phyloP scores from a whole-genome alignment of 2,329 filamentous ascomycete genomes.

The Zasmidium citrigriseum region DNA sequence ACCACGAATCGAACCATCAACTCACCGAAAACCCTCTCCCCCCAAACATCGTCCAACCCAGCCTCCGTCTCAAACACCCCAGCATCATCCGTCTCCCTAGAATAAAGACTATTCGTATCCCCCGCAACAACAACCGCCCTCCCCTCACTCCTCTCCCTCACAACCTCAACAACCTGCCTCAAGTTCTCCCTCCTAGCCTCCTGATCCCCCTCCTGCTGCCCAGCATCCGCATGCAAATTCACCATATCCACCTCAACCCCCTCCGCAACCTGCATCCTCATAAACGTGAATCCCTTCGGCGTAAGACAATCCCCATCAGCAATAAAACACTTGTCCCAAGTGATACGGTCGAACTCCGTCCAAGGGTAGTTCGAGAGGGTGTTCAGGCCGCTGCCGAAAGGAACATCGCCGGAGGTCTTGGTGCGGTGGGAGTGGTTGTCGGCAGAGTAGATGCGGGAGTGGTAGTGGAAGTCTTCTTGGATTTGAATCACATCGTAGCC shows the following conservation, averaged over 20 bases:
- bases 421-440: constrained; percentile 63
- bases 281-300: constrained; percentile 69
- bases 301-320: constrained; percentile 64
- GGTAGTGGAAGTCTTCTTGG: constrained; percentile 71
- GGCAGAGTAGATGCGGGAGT: constrained; percentile 62
- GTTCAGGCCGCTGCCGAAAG: constrained; percentile 66
- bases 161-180: constrained; percentile 60
- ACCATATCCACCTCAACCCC: constrained; percentile 64
- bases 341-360: constrained; percentile 57
- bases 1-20: too few species aligned
- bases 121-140: constrained; percentile 66
- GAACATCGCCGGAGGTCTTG: constrained; percentile 63
- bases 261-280: constrained; percentile 57
- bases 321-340: constrained; percentile 62
- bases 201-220: constrained; percentile 53
- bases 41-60: constrained; percentile 60
- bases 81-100: constrained; percentile 57
- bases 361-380: constrained; percentile 61
- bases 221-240: constrained; percentile 68
- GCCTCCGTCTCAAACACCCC: constrained; percentile 52
- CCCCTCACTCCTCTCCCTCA: constrained; percentile 56
- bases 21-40: constrained; percentile 40
- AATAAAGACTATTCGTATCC: constrained; percentile 68
- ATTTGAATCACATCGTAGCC: constrained; percentile 64
- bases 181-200: constrained; percentile 61